Evolutionary conservation across 2,329 filamentous ascomycete genomes (phyloP).

Genomic region (Fusarium subglutinans): DNA sequence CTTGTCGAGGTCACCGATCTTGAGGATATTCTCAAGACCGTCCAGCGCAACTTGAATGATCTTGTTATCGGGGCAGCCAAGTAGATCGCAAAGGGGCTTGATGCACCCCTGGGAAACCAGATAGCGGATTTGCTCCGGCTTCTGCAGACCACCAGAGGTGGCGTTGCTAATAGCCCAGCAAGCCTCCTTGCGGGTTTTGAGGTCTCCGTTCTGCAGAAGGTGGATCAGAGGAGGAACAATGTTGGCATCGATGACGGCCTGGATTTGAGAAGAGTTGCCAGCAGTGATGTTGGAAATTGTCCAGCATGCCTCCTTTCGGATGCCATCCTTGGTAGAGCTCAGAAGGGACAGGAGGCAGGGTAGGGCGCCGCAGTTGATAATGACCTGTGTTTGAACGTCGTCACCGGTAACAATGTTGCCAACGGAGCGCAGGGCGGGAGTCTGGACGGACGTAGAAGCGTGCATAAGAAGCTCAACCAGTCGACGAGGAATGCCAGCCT

Average conservation of each 20-base stretch:
- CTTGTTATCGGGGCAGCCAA: slow-evolving; percentile 98
- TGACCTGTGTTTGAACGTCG: slow-evolving; percentile 98
- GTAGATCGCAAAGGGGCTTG: slow-evolving; percentile 93
- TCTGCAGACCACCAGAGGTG: slow-evolving; percentile 95
- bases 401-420: slow-evolving; percentile 99
- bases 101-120: slow-evolving; percentile 94
- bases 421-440: slow-evolving; percentile 93
- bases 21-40: slow-evolving; percentile 98
- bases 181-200: slow-evolving; percentile 99
- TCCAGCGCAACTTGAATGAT: slow-evolving; percentile 99
- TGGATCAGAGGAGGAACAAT: slow-evolving; percentile 97
- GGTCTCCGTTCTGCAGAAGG: slow-evolving; percentile 93
- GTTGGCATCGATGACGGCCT: slow-evolving; percentile 94
- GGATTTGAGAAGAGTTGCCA: slow-evolving; percentile 97
- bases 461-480: slow-evolving; percentile 98
- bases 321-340: slow-evolving; percentile 97
- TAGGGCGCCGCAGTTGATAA: slow-evolving; percentile 97
- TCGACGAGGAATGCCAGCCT: slow-evolving; percentile 95
- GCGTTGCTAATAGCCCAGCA: slow-evolving; percentile 99
- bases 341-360: slow-evolving; percentile 92
- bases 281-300: slow-evolving; percentile 99
- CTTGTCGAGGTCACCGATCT: slow-evolving; percentile 99
- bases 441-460: slow-evolving; percentile 97
- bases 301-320: slow-evolving; percentile 99
- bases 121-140: slow-evolving; percentile 98